Evolutionary conservation across 306 rosid genomes (phyloP).

Genomic region (Macrotyloma uniflorum): DNA sequence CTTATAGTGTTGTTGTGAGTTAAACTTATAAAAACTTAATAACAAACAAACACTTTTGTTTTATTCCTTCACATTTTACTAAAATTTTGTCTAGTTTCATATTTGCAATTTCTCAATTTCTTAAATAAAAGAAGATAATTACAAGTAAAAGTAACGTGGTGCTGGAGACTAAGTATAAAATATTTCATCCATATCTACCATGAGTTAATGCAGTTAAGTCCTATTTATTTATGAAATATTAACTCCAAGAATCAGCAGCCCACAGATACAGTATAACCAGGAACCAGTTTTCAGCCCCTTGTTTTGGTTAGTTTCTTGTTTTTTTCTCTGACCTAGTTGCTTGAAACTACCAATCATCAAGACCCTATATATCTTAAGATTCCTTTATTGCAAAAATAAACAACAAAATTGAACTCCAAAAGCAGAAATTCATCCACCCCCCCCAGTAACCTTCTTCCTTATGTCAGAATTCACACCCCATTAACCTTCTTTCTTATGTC

Average conservation of each 20-base stretch:
- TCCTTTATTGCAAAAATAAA: slow-evolving; percentile 10
- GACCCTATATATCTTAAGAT: neutral
- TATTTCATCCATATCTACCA: too few relatives aligned
- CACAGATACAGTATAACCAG: slow-evolving; percentile 44
- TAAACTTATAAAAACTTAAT: slow-evolving; percentile 2
- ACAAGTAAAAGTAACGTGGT: too few relatives aligned
- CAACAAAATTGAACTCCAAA: neutral
- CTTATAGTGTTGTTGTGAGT: neutral
- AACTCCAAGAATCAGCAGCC: slow-evolving; percentile 32
- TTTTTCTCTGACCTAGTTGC: slow-evolving; percentile 18
- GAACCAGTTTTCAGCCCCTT: slow-evolving; percentile 44
- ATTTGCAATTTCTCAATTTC: too few relatives aligned
- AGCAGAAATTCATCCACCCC: slow-evolving; percentile 19
- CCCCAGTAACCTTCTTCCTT: too few relatives aligned
- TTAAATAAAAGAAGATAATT: too few relatives aligned
- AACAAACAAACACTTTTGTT: too few relatives aligned
- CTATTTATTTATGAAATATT: too few relatives aligned
- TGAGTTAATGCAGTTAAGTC: slow-evolving; percentile 38
- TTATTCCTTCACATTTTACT: too few relatives aligned
- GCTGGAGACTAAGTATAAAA: too few relatives aligned
- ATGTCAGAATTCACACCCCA: too few relatives aligned
- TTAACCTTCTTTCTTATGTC: too few relatives aligned
- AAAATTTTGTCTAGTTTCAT: too few relatives aligned
- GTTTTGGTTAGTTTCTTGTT: slow-evolving; percentile 45
- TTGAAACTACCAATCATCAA: slow-evolving; percentile 20